Evolutionary conservation across 306 rosid genomes (phyloP).

Genomic region (Quercus suber): DNA sequence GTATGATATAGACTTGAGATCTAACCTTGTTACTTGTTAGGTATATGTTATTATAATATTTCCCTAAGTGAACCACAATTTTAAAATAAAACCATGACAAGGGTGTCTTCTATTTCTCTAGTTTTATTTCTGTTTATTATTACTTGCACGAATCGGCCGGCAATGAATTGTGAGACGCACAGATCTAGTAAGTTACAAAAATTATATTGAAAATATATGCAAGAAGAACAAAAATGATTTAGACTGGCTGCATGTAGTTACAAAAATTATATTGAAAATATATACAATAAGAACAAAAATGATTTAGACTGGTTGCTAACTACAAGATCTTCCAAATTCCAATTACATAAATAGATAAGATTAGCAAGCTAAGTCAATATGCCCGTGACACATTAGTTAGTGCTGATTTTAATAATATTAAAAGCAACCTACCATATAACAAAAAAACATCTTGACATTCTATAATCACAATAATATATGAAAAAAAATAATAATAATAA

Average conservation of each 20-base stretch:
- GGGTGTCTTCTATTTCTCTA: background rate
- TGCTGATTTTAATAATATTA: background rate
- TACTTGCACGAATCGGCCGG: background rate
- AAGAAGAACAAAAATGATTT: background rate
- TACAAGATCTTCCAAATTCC: background rate
- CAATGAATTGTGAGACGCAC: background rate
- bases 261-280: too few relatives aligned
- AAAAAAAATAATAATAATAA: too few relatives aligned
- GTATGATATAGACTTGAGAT: too few relatives aligned
- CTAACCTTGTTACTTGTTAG: too few relatives aligned
- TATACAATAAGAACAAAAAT: background rate
- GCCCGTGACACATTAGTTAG: background rate
- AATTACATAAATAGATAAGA: background rate
- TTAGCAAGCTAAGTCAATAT: background rate
- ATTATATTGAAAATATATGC: background rate
- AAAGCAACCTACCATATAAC: background rate
- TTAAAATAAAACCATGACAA: background rate
- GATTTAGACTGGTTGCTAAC: background rate
- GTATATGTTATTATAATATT: too few relatives aligned
- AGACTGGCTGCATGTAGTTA: background rate
- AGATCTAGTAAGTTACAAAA: background rate
- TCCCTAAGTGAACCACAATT: too few relatives aligned
- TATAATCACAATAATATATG: too few relatives aligned
- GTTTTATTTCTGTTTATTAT: background rate
- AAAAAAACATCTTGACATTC: too few relatives aligned